Evolutionary conservation across 169 alveolate species (phyloP), one percentile per base, ranked within the genome.

Genomic region (Prorocentrum cordatum): DNA sequence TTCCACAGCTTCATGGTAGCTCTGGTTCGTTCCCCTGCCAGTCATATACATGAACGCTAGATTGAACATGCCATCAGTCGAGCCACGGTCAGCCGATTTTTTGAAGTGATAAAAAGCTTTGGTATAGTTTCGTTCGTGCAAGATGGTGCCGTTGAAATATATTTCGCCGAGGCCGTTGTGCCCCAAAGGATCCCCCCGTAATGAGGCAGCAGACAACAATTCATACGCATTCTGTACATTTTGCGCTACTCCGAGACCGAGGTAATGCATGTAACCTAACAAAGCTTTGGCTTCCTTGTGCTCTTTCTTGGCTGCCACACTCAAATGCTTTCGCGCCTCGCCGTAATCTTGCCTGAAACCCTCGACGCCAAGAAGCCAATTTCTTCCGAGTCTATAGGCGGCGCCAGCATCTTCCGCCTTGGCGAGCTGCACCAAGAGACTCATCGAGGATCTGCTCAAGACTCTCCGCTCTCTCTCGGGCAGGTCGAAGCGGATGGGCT

Each of bases 1-100:
- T 80, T 59, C 84, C 50, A 86, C 62, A 0, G 93, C 93, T 10
- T 70, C 64, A 39, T 72, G 93, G 39, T 83, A 91, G 73, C 87
- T 64, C 70, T 91, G 93, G 10, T 70, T 71, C 20, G 73, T 47
- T 7, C 93, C 93, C 31, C 31, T 36, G 39, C 92, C 94, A 1
- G 94, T 91, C 61, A 93, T 59, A 61, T 80, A 91, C 31, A 93
- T 71, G 5, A 92, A 72, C 22, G 93, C 94, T 45, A 93, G 75
- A 73, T 93, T 93, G 80, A 91, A 71, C 93, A 83, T 85, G 50
- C 93, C 94, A 47, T 93, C 94, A 0, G 91, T 92, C 32, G 68
- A 61, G 38, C 92, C 92, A 20, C 70, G 38, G 2, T 61, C 39
- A 3, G 92, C 83, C 9, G 90, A 70, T 59, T 68, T 38, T 68